phyloP scores from a whole-genome alignment of 768 basidiomycete species.

The Phylloporus rhodoxanthus region DNA sequence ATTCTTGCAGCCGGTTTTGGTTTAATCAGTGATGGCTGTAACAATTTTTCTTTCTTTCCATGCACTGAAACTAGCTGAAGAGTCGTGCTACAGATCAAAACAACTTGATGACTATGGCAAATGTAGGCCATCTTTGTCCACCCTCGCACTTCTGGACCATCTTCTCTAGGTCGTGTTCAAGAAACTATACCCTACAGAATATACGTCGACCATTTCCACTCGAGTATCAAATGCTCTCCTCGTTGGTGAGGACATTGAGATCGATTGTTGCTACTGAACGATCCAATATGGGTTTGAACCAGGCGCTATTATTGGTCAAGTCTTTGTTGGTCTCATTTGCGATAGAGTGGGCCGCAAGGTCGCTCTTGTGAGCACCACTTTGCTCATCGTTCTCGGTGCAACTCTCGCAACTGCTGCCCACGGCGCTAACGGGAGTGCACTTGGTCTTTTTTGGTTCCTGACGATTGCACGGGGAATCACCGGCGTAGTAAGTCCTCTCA shows the following conservation, averaged over 20 bases:
- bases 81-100: conserved; percentile 48
- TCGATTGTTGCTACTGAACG: background rate
- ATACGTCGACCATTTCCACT: conserved; percentile 58
- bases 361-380: conserved; percentile 64
- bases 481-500: conserved; percentile 43
- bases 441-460: conserved; percentile 69
- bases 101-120: conserved; percentile 65
- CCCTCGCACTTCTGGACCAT: conserved; percentile 7
- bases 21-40: conserved; percentile 59
- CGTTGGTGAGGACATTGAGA: conserved; percentile 42
- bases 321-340: conserved; percentile 62
- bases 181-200: conserved; percentile 54
- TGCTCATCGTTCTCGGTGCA: conserved; percentile 64
- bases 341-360: conserved; percentile 71
- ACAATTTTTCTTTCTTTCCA: conserved; percentile 8
- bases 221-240: conserved; percentile 66
- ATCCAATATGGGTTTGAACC: conserved; percentile 4
- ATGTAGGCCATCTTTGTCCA: conserved; percentile 33
- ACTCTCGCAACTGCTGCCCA: conserved; percentile 64
- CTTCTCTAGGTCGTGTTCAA: conserved; percentile 54
- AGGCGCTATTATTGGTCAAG: conserved; percentile 60
- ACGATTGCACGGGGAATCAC: conserved; percentile 68
- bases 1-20: conserved; percentile 62
- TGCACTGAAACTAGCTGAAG: conserved; percentile 3
- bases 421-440: conserved; percentile 48